Evolutionary conservation across 345 rosid genomes (phyloP), one percentile per base, ranked within the genome.

Genomic region (Hirschfeldia incana): DNA sequence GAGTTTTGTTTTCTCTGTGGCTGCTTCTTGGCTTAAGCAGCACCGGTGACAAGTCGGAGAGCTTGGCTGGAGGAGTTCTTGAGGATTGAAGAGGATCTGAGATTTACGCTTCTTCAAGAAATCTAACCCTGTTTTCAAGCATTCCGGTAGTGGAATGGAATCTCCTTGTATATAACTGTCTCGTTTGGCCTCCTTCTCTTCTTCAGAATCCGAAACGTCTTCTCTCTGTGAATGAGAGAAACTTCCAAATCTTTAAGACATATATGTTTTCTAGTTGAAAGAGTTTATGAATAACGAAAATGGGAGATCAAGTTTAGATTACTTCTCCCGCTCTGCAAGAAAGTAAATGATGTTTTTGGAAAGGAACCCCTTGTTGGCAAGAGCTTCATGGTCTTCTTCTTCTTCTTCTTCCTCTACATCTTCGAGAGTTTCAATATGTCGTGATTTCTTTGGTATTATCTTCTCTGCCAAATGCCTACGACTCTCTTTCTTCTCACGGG

Each of bases 41-140:
- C 62, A 67, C 80, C 89, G 82, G 91, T 83, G 65, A 86, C 85
- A 70, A 90, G 87, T 71, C 99, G 92, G 26, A 91, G 87, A 53
- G 97, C 99, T 83, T 89, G 97, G 84, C n/a, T n/a, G n/a, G n/a
- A n/a, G n/a, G 97, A 80, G 73, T 90, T 90, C 81, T 86, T 85
- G 85, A 96, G 81, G 77, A 89, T 87, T 0, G 94, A 76, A 39
- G 89, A 76, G 17, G 97, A 96, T 74, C 99, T 84, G 91, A 84
- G 86, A 85, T 83, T 87, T 95, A 85, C 90, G 89, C 73, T 83
- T 87, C 86, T 88, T 95, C 82, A 93, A 85, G 82, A 95, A 95
- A 59, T 93, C 94, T 85, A 92, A 71, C 16, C 91, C 89, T 69
- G 17, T 88, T 73, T 88, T 89, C 78, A 88, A 76, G 83, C 98